phyloP scores from a whole-genome alignment of 352 stramenopile genomes.

The Elongisporangium anandrum region DNA sequence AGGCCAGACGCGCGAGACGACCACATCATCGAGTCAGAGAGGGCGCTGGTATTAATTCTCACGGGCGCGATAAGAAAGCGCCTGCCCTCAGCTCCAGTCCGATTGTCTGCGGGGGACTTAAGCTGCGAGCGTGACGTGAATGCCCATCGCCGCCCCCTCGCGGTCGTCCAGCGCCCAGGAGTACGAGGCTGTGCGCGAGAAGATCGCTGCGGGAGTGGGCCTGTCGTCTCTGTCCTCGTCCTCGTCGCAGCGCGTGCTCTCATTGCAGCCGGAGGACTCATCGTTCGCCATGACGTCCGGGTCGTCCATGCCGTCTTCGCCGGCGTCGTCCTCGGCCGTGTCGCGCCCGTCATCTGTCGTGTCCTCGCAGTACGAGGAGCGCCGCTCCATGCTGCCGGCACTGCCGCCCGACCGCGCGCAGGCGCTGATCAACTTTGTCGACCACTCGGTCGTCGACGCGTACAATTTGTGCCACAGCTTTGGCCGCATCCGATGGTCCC shows the following conservation, averaged over 20 bases:
- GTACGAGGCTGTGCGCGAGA: not conserved
- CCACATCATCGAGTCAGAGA: not conserved
- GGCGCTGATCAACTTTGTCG: constrained; percentile 68
- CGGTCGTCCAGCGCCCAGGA: not conserved
- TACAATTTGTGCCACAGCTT: constrained; percentile 81
- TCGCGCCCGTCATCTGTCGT: not conserved
- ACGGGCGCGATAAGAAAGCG: not conserved
- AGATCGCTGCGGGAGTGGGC: not conserved
- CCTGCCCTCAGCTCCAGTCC: not conserved
- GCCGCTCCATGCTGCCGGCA: constrained; percentile 14
- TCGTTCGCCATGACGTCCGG: not conserved
- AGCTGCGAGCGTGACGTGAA: not conserved
- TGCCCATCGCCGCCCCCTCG: not conserved
- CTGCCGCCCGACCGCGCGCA: constrained; percentile 31
- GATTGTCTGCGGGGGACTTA: not conserved
- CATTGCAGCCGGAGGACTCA: not conserved
- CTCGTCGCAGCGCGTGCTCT: not conserved
- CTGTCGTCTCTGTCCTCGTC: constrained; percentile 3
- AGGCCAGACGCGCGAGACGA: not conserved
- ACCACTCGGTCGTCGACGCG: constrained; percentile 72
- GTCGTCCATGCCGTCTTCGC: not conserved
- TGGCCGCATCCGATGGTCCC: constrained; percentile 66
- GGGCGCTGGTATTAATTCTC: not conserved
- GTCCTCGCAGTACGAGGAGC: constrained; percentile 4
- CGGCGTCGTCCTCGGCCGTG: constrained; percentile 1